Evolutionary conservation across 2,329 filamentous ascomycete species (phyloP), one percentile per base, ranked within the genome.

Genomic region (Endothia cerciana): DNA sequence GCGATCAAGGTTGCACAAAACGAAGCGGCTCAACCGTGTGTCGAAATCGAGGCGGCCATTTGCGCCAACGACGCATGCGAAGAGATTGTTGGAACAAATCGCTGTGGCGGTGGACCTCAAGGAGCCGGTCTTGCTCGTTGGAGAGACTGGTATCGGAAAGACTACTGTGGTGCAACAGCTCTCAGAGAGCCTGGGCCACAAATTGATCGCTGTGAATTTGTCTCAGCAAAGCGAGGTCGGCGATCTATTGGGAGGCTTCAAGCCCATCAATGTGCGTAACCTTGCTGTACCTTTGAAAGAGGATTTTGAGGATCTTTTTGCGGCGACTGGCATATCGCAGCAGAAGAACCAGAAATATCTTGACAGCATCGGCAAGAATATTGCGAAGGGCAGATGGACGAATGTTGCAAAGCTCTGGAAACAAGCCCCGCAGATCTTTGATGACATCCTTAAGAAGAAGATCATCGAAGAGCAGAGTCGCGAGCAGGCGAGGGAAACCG

Each of bases 71-170:
- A 89, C 87, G 28, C 92, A 97, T 70, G 94, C 94, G 0, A 87
- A 92, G 70, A 87, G 90, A 68, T 83, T 97, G 15, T 85, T 99
- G 60, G 96, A 99, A 75, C 92, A 96, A 75, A 91, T 98, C 64
- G 89, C 92, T 1, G 89, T 92, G 45, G 91, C 93, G 1, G 87
- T 97, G 6, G 89, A 91, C 68, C 87, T 93, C 72, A 86, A 87
- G n/a, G 95, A 99, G 73, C 93, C 96, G 4, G 87, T 97, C 1
- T 81, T 99, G 22, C 87, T 99, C 36, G 95, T 99, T n/a, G 95
- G 95, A 74, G 95, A 99, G 80, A 99, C 95, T 8, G 95, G 95
- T 81, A 97, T 97, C 60, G 95, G 95, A 72, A 99, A 99, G 79
- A 99, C 95, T 0, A 97, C 95, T 0, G 91, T 95, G 33, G 90